These are phyloP conservation scores for Ustilago lituana DNA, from an alignment of 1,284 basidiomycete genomes.

Conservation along the genomic window DNA sequence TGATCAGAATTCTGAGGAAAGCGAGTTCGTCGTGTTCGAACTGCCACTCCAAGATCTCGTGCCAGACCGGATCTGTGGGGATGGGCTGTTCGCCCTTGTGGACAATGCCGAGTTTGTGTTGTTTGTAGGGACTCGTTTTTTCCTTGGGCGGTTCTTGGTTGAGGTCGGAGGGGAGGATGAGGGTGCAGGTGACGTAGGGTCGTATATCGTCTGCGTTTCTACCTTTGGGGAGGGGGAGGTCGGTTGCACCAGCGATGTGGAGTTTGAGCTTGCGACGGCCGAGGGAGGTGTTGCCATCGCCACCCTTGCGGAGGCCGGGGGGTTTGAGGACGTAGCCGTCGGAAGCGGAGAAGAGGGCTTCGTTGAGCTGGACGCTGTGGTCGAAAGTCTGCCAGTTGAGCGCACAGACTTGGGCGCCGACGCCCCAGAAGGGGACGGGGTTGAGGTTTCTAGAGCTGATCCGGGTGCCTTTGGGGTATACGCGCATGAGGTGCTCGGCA, in stretches of 20 bases:
- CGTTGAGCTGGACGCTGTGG: constrained; percentile 70
- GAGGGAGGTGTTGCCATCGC: constrained; percentile 43
- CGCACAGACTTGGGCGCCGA: constrained; percentile 73
- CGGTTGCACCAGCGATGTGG: constrained; percentile 56
- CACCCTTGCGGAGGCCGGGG: constrained; percentile 52
- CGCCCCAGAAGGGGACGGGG: constrained; percentile 71
- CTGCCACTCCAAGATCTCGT: constrained; percentile 55
- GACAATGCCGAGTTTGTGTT: constrained; percentile 50
- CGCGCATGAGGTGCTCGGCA: constrained; percentile 71
- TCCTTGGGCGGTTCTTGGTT: constrained; percentile 42
- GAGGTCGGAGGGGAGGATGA: constrained; percentile 46
- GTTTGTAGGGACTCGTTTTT: constrained; percentile 55
- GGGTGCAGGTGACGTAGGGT: constrained; percentile 61
- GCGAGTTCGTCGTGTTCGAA: constrained; percentile 55
- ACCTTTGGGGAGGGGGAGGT: constrained; percentile 52
- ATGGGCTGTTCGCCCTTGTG: constrained; percentile 53
- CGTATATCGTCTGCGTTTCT: constrained; percentile 50
- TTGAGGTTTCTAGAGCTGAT: constrained; percentile 67
- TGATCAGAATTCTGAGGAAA: constrained; percentile 56
- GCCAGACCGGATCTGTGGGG: constrained; percentile 53
- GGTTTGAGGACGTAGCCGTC: constrained; percentile 74
- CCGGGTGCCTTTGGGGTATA: constrained; percentile 74
- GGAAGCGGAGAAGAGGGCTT: constrained; percentile 75
- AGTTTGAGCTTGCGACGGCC: constrained; percentile 41
- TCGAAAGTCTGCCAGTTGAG: constrained; percentile 74